These are phyloP conservation scores for Pelagophyceae sp. DNA, from an alignment of 352 stramenopile genomes.

Conservation along the genomic window DNA sequence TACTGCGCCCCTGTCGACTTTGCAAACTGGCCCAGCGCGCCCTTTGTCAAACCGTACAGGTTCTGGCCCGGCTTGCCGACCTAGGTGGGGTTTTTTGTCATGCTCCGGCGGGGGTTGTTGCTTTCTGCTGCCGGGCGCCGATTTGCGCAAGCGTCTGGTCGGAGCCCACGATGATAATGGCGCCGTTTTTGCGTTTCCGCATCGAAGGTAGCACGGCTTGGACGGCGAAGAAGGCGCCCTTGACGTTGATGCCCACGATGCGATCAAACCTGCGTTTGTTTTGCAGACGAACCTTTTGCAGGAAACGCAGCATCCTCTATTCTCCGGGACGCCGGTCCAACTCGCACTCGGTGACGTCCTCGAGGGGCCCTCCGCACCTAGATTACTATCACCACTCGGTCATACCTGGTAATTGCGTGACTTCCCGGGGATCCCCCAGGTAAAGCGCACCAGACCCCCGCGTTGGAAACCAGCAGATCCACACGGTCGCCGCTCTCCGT, in stretches of 20 bases:
- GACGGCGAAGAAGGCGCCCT: slow-evolving; percentile 21
- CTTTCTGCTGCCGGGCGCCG: too few relatives aligned
- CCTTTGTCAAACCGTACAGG: slow-evolving; percentile 29
- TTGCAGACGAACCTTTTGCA: too few relatives aligned
- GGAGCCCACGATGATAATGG: slow-evolving; percentile 21
- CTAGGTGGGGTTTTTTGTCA: neutral
- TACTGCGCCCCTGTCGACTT: slow-evolving; percentile 19
- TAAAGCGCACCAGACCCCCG: slow-evolving; percentile 19
- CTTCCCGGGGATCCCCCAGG: too few relatives aligned
- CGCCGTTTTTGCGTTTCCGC: neutral
- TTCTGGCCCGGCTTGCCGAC: slow-evolving; percentile 17
- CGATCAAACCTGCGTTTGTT: too few relatives aligned
- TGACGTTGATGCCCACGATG: slow-evolving; percentile 25
- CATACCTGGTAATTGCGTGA: too few relatives aligned
- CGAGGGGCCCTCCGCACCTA: slow-evolving; percentile 15
- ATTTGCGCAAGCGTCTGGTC: slow-evolving; percentile 19
- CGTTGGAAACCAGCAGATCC: slow-evolving; percentile 27
- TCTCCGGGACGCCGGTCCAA: too few relatives aligned
- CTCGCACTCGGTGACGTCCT: slow-evolving; percentile 17
- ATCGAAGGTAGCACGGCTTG: slow-evolving; percentile 12
- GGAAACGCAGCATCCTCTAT: too few relatives aligned
- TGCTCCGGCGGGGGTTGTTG: too few relatives aligned
- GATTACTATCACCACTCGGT: too few relatives aligned
- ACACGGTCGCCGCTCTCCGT: neutral
- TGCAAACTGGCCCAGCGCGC: slow-evolving; percentile 25